Base-by-base conservation (phyloP, 495 filamentous ascomycete species). In the Daldinia vernicosa region DNA sequence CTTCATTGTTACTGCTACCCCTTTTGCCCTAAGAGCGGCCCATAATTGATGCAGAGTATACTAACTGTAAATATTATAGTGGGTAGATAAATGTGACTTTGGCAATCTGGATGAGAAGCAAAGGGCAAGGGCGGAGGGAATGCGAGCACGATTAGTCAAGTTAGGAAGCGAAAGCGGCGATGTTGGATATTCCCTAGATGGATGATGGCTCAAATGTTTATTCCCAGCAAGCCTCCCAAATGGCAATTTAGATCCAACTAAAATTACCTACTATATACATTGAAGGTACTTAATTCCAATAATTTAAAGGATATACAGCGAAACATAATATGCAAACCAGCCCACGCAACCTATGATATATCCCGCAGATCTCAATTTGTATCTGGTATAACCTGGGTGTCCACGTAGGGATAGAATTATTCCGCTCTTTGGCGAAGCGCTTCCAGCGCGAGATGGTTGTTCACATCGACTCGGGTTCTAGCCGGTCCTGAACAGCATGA, bases 31-130 rank as follows among this genome's bases (percentile, higher is more conserved):
- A 7, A 32, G 7, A 9, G 30, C 9, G 9, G 6, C 7, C 30
- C 6, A 32, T 9, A 33, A 11, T 33, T 12, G 6, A 9, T 11
- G 19, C 39, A 33, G 54, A 47, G 28, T 63, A 30, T 58, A 51
- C 66, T 69, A 47, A 73, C 65, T 35, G 3, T 2, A 27, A 6
- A 55, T 59, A 19, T 9, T 60, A 15, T 33, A 85, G 64, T 96
- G 91, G 90, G 89, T 93, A 32, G 83, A 83, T 45, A 63, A 76
- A 3, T 83, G 80, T 52, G 88, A 89, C 30, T 84, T 90, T 66
- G 81, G 80, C 47, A 82, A 43, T 12, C 47, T 77, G n/a, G 63
- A 43, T 11, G 65, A 69, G 2, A 54, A 80, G 39, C 67, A 87
- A 54, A 74, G 69, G 6, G 80, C 84, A 1, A 84, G 85, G 64